Percentiles rank a stretch among this genome's conserved stretches.
Evolutionary conservation across 2,329 filamentous ascomycete genomes (phyloP).

Genomic region (Emergomyces orientalis): DNA sequence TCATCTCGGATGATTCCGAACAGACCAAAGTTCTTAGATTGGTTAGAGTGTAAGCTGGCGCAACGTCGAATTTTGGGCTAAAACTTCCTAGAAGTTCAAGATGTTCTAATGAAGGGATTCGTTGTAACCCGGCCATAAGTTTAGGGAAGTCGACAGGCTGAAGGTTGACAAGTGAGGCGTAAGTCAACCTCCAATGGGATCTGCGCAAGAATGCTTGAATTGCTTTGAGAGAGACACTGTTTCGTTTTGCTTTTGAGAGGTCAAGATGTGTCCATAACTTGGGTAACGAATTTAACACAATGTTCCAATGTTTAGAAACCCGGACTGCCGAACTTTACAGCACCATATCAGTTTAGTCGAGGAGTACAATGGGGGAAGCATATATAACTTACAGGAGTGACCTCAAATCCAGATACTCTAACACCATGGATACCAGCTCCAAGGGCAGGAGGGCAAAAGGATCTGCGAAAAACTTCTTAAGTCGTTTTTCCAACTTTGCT

Average conservation of each 20-base stretch:
- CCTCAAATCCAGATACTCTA: constrained; percentile 45
- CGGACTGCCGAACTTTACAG: constrained; percentile 36
- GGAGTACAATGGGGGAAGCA: constrained; percentile 7
- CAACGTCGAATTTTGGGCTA: constrained; percentile 9
- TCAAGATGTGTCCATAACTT: constrained; percentile 47
- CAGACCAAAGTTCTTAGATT: constrained; percentile 16
- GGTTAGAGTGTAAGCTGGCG: constrained; percentile 7
- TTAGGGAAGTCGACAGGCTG: constrained; percentile 23
- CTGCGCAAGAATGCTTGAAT: constrained; percentile 28
- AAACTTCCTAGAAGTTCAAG: constrained; percentile 23
- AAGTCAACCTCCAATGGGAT: constrained; percentile 27
- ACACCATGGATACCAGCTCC: constrained; percentile 45
- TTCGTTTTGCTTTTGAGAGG: constrained; percentile 36
- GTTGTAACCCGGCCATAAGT: constrained; percentile 16
- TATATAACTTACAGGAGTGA: constrained; percentile 36
- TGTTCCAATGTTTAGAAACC: constrained; percentile 48
- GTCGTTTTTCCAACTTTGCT: constrained; percentile 34
- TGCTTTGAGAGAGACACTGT: constrained; percentile 33
- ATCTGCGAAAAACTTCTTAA: constrained; percentile 30
- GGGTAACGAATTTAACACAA: constrained; percentile 40
- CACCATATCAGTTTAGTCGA: constrained; percentile 2
- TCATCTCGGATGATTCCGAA: constrained; percentile 6
- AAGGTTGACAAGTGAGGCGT: constrained; percentile 18
- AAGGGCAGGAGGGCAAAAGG: constrained; percentile 46
- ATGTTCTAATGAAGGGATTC: constrained; percentile 26